Conservation (phyloP, 1,139 yeast genomes). For the Lodderomyces oxycetoniae region DNA sequence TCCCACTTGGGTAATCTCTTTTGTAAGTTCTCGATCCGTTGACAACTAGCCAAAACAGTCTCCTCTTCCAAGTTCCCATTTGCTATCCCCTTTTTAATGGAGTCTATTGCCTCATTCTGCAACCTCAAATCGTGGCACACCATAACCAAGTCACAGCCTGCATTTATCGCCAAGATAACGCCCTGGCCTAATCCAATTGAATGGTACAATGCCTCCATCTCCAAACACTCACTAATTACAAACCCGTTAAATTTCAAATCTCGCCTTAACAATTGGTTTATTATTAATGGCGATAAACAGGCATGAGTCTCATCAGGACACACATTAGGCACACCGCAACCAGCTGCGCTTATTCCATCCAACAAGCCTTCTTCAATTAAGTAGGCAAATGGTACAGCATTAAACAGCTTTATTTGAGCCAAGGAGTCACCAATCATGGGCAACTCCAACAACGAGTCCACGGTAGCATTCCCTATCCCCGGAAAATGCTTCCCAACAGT, state of each 20-base stretch:
- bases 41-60: constrained; percentile 36
- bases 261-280: constrained; percentile 49
- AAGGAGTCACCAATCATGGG: constrained; percentile 58
- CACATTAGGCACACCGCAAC: constrained; percentile 63
- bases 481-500: constrained; percentile 66
- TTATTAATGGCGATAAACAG: constrained; percentile 54
- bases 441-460: constrained; percentile 52
- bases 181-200: constrained; percentile 67
- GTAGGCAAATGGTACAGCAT: constrained; percentile 50
- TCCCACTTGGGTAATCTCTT: constrained; percentile 44
- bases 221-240: constrained; percentile 61
- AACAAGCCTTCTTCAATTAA: constrained; percentile 45
- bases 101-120: constrained; percentile 57
- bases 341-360: constrained; percentile 62
- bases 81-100: constrained; percentile 49
- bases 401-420: constrained; percentile 49
- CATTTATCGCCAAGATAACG: constrained; percentile 55
- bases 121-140: constrained; percentile 56
- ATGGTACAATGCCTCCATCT: constrained; percentile 60
- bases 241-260: constrained; percentile 56
- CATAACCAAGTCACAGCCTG: constrained; percentile 64
- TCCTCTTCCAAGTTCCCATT: constrained; percentile 51
- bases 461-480: constrained; percentile 60
- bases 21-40: constrained; percentile 45
- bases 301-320: constrained; percentile 62